Evolutionary conservation across 345 rosid species (phyloP).

Genomic region (Dipteronia sinensis): DNA sequence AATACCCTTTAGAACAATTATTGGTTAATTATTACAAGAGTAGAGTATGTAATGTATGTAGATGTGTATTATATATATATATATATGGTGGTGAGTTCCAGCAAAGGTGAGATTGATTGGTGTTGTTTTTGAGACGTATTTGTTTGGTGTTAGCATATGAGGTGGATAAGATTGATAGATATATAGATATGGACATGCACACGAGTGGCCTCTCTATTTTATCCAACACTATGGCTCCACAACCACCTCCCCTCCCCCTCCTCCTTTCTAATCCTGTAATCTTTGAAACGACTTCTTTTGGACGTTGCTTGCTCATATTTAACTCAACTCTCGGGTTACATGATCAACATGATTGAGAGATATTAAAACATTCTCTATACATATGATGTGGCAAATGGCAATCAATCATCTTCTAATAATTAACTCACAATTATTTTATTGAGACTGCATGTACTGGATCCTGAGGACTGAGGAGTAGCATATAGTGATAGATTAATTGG

Average conservation of each 20-base stretch:
- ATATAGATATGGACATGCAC: conserved; percentile 33
- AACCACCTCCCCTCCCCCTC: not conserved
- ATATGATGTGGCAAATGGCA: too few relatives aligned
- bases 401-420: too few relatives aligned
- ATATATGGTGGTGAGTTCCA: conserved; percentile 27
- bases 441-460: too few relatives aligned
- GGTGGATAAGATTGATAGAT: conserved; percentile 21
- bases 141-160: conserved; percentile 4
- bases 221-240: conserved; percentile 39
- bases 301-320: not conserved
- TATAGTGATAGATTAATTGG: too few relatives aligned
- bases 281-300: conserved; percentile 1
- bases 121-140: not conserved
- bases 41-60: not conserved
- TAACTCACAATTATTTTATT: too few relatives aligned
- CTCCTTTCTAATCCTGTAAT: not conserved
- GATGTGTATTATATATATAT: too few relatives aligned
- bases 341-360: not conserved
- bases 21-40: not conserved
- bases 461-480: too few relatives aligned
- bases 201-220: conserved; percentile 28
- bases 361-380: too few relatives aligned
- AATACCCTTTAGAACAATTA: too few relatives aligned
- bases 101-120: conserved; percentile 28
- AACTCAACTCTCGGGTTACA: not conserved